Evolutionary conservation across 371 early-diverging fungal genomes (phyloP).

Genomic region (Mycotypha africana): DNA sequence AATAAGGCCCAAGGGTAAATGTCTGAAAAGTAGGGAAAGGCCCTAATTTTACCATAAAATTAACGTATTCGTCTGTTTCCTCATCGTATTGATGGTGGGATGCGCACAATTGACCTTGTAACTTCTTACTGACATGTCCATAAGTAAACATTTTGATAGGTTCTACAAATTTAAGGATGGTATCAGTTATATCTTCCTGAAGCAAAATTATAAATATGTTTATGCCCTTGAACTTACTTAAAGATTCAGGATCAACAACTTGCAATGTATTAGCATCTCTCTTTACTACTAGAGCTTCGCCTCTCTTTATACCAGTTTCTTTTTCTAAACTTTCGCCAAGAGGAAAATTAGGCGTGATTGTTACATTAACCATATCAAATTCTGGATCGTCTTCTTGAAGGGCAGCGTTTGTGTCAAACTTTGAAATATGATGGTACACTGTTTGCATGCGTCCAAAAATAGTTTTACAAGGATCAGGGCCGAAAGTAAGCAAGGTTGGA

Average conservation of each 20-base stretch:
- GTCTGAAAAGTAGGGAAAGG: slow-evolving; percentile 38
- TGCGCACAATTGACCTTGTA: slow-evolving; percentile 45
- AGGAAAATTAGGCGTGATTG: slow-evolving; percentile 62
- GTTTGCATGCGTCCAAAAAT: slow-evolving; percentile 47
- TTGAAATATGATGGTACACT: slow-evolving; percentile 35
- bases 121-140: slow-evolving; percentile 36
- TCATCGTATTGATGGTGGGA: slow-evolving; percentile 50
- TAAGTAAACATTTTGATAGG: slow-evolving; percentile 50
- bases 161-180: no score
- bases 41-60: slow-evolving; percentile 44
- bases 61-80: slow-evolving; percentile 42
- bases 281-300: slow-evolving; percentile 38
- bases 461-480: slow-evolving; percentile 58
- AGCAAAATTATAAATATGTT: no score
- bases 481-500: slow-evolving; percentile 42
- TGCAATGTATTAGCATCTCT: slow-evolving; percentile 60
- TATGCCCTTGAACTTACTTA: slow-evolving; percentile 35
- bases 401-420: slow-evolving; percentile 21
- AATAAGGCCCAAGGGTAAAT: slow-evolving; percentile 24
- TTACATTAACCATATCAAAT: slow-evolving; percentile 54
- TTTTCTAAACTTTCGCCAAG: slow-evolving; percentile 27
- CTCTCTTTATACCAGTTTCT: slow-evolving; percentile 30
- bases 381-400: slow-evolving; percentile 38
- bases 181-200: no score
- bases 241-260: slow-evolving; percentile 43